A percentile compares a stretch with the other conserved stretches of the same genome.
These are phyloP conservation scores for Backusella liffmaniae DNA, from an alignment of 192 early-diverging fungal species.

Conservation along the genomic window DNA sequence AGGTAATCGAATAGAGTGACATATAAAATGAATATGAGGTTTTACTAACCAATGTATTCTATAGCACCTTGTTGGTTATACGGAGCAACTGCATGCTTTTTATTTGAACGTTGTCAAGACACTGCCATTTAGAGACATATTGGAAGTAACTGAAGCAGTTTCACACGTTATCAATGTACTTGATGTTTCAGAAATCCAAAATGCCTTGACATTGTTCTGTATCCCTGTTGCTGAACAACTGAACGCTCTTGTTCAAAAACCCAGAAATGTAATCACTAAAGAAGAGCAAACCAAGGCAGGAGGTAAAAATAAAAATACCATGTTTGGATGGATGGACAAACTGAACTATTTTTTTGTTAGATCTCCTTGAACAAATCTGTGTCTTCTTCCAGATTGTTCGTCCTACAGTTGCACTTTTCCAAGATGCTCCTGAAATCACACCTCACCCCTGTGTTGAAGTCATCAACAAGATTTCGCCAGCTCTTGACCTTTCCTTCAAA, in stretches of 20 bases:
- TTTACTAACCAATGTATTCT: constrained; percentile 10
- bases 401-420: constrained; percentile 37
- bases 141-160: constrained; percentile 86
- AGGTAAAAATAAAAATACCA: constrained; percentile 25
- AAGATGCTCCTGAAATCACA: constrained; percentile 37
- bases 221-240: constrained; percentile 70
- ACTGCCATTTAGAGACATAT: constrained; percentile 65
- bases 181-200: constrained; percentile 53
- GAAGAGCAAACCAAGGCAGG: constrained; percentile 35
- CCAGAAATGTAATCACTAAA: constrained; percentile 31
- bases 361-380: constrained; percentile 56
- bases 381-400: constrained; percentile 59
- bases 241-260: constrained; percentile 55
- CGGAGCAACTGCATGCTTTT: constrained; percentile 80
- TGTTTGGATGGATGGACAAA: not conserved
- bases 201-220: constrained; percentile 72
- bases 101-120: constrained; percentile 72
- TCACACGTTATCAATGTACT: constrained; percentile 86
- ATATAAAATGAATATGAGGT: too few species aligned
- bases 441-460: constrained; percentile 67
- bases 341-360: constrained; percentile 3
- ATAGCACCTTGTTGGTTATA: constrained; percentile 72
- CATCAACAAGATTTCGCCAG: constrained; percentile 71
- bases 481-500: constrained; percentile 58
- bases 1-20: constrained; percentile 48